Percentiles rank a stretch among this genome's conserved stretches.
These are phyloP conservation scores for Neurospora sp. DNA, from an alignment of 2,329 filamentous ascomycete species.

Conservation along the genomic window DNA sequence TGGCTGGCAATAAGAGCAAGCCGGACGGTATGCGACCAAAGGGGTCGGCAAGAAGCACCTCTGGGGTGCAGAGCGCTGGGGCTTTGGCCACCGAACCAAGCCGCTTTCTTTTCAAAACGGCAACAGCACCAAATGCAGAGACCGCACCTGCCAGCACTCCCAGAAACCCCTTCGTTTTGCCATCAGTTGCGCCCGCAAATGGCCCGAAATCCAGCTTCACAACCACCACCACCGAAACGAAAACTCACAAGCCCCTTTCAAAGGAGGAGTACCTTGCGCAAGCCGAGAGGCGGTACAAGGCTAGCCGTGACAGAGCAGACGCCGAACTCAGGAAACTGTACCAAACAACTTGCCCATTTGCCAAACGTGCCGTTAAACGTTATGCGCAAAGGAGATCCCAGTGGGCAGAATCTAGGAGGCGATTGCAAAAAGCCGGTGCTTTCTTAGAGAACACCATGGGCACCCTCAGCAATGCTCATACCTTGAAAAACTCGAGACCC, in stretches of 20 bases:
- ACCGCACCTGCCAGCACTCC: background rate
- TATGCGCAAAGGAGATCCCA: background rate
- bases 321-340: constrained; percentile 2
- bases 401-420: background rate
- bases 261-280: background rate
- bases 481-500: background rate
- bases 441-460: background rate
- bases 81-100: background rate
- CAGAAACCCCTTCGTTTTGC: background rate
- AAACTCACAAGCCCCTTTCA: background rate
- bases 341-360: background rate
- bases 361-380: background rate
- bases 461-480: background rate
- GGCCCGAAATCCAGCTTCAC: background rate
- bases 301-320: background rate
- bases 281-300: constrained; percentile 2
- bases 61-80: background rate
- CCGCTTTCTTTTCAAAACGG: background rate
- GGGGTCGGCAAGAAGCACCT: background rate
- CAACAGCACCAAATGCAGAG: background rate
- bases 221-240: background rate
- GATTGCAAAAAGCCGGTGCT: background rate
- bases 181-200: background rate
- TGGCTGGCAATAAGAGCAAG: background rate
- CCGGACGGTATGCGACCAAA: background rate